A percentile compares a stretch with the other conserved stretches of the same genome.
These are phyloP conservation scores for Epicoccum nigrum DNA, from an alignment of 2,329 filamentous ascomycete species.

Conservation along the genomic window DNA sequence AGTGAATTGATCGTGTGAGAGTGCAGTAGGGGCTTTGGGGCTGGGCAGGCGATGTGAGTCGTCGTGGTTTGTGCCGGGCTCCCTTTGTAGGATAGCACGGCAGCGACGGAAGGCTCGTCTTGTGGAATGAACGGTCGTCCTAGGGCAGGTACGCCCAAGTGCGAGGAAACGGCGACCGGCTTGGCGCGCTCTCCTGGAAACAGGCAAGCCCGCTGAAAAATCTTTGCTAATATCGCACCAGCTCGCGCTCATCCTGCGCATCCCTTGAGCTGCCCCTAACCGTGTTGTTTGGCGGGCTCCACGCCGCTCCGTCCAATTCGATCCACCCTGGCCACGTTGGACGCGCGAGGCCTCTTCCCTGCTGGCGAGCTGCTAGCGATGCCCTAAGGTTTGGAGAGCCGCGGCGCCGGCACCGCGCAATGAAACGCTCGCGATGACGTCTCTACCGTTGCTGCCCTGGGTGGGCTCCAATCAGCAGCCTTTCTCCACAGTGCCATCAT, in stretches of 20 bases:
- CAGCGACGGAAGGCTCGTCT: slow-evolving; percentile 13
- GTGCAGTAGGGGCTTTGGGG: not conserved
- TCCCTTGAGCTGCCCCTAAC: slow-evolving; percentile 17
- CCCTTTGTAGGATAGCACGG: slow-evolving; percentile 19
- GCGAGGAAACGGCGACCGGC: slow-evolving; percentile 22
- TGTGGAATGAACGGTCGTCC: slow-evolving; percentile 16
- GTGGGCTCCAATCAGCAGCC: slow-evolving; percentile 20
- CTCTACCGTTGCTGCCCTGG: slow-evolving; percentile 19
- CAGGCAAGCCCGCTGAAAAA: slow-evolving; percentile 18
- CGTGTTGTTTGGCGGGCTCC: slow-evolving; percentile 19
- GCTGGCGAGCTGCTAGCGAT: slow-evolving; percentile 20
- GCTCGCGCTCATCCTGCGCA: slow-evolving; percentile 17
- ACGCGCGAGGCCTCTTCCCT: slow-evolving; percentile 19
- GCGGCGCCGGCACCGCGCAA: slow-evolving; percentile 14
- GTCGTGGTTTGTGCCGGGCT: slow-evolving; percentile 6
- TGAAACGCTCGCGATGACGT: slow-evolving; percentile 31
- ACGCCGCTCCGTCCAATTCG: slow-evolving; percentile 23
- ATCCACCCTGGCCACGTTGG: slow-evolving; percentile 10
- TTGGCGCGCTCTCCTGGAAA: slow-evolving; percentile 23
- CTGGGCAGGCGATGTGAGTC: not conserved
- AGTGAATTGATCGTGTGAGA: slow-evolving; percentile 5
- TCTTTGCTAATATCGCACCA: slow-evolving; percentile 18
- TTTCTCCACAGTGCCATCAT: slow-evolving; percentile 22
- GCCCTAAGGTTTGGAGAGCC: slow-evolving; percentile 21
- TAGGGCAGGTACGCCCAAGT: slow-evolving; percentile 22